Evolutionary conservation across 2,329 filamentous ascomycete species (phyloP).

Genomic region (Tolypocladium ophioglossoides): DNA sequence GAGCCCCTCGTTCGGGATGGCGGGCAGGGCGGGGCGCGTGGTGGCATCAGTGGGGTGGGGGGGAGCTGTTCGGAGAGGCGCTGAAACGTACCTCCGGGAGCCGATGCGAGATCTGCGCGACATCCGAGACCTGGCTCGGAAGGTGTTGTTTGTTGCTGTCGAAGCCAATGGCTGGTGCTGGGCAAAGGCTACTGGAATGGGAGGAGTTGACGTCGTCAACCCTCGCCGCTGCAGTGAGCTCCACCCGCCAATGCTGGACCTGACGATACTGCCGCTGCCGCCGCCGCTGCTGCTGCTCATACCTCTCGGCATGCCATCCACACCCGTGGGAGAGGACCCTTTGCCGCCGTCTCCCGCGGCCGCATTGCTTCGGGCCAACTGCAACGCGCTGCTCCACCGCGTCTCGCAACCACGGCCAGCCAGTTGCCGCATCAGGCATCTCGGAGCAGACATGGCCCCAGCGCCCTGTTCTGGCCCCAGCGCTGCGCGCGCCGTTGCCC

Average conservation of each 20-base stretch:
- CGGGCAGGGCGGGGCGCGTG: neutral
- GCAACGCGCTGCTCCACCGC: slow-evolving; percentile 4
- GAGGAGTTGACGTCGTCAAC: neutral
- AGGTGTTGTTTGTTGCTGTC: neutral
- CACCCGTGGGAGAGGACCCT: neutral
- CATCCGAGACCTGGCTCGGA: too few relatives aligned
- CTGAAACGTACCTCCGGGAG: neutral
- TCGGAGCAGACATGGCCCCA: slow-evolving; percentile 2
- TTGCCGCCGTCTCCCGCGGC: neutral
- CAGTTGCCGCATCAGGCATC: slow-evolving; percentile 10
- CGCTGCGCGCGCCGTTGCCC: too few relatives aligned
- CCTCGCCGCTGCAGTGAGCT: neutral
- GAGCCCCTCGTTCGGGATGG: neutral
- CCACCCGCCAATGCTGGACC: neutral
- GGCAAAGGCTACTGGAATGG: neutral
- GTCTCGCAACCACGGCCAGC: slow-evolving; percentile 2
- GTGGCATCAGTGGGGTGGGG: neutral
- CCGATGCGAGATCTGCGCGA: neutral
- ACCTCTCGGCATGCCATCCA: neutral
- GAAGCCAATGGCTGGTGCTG: neutral
- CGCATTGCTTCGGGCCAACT: slow-evolving; percentile 6
- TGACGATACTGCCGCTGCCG: neutral
- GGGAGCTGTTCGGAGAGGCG: neutral
- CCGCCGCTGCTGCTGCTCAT: too few relatives aligned
- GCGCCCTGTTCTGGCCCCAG: neutral